Conservation (phyloP, 169 alveolate species). For the Eimeria praecox region DNA sequence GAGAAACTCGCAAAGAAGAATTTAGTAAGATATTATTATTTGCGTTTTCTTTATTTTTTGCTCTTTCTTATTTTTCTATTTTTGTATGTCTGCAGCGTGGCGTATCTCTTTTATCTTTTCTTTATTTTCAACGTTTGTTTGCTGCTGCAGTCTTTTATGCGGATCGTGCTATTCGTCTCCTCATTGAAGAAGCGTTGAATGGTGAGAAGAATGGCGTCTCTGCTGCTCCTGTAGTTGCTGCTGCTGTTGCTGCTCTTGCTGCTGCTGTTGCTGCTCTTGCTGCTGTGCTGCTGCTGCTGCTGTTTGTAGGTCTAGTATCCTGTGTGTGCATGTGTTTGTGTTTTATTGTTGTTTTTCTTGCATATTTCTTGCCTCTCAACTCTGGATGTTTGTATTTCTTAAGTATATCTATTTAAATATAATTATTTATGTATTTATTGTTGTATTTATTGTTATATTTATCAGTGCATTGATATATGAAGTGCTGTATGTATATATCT, state of each 20-base stretch:
- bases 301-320: not conserved
- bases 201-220: constrained; percentile 58
- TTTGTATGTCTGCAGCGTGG: not conserved
- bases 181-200: constrained; percentile 84
- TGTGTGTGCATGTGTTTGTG: not conserved
- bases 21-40: constrained; percentile 56
- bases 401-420: too few relatives aligned
- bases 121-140: too few relatives aligned
- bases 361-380: not conserved
- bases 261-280: not conserved
- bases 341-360: not conserved
- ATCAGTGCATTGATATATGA: too few relatives aligned
- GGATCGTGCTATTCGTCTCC: constrained; percentile 83
- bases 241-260: not conserved
- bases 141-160: constrained; percentile 83
- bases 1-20: constrained; percentile 72
- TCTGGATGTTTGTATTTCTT: too few relatives aligned
- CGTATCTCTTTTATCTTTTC: not conserved
- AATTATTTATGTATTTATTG: too few relatives aligned
- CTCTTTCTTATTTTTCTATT: not conserved
- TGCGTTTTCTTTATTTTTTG: not conserved
- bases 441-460: too few relatives aligned
- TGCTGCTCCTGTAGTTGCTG: too few relatives aligned
- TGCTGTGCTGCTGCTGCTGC: too few relatives aligned
- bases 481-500: too few relatives aligned